phyloP scores from a whole-genome alignment of 1,139 yeast genomes.

The Yamadazyma dushanensis region DNA sequence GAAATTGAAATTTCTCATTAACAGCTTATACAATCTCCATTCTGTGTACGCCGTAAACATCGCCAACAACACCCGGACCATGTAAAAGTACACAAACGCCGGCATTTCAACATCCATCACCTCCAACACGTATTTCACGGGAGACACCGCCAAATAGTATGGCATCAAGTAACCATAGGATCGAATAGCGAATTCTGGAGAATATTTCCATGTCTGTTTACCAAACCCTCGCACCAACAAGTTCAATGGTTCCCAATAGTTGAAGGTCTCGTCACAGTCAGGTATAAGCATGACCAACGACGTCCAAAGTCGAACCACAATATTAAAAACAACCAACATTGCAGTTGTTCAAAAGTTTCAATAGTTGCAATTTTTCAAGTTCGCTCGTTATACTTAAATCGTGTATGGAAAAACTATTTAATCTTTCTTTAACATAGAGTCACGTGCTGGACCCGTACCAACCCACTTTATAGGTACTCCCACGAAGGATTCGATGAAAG shows the following conservation, averaged over 20 bases:
- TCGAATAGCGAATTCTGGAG: conserved; percentile 85
- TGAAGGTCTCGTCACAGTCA: conserved; percentile 86
- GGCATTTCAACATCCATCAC: conserved; percentile 19
- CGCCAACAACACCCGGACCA: conserved; percentile 55
- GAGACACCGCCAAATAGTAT: conserved; percentile 25
- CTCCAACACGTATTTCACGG: conserved; percentile 25
- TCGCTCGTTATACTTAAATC: background rate
- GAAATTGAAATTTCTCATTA: conserved; percentile 30
- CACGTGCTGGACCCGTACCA: conserved; percentile 98
- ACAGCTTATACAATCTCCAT: conserved; percentile 44
- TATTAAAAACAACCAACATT: conserved; percentile 19
- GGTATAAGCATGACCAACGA: conserved; percentile 66
- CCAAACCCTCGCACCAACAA: conserved; percentile 79
- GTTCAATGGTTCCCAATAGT: conserved; percentile 93
- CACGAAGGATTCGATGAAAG: conserved; percentile 80
- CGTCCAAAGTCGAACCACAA: conserved; percentile 43
- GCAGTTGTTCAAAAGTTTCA: too few species aligned
- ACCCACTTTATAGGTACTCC: conserved; percentile 92
- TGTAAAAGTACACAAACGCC: conserved; percentile 47
- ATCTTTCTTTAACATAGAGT: conserved; percentile 62
- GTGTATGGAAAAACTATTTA: background rate
- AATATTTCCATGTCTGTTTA: conserved; percentile 95
- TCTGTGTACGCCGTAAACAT: conserved; percentile 57
- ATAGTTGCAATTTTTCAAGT: conserved; percentile 1
- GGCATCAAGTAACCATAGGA: conserved; percentile 78